Evolutionary conservation across 805 yeast genomes (phyloP), one percentile per base, ranked within the genome.

Genomic region (Candida parachauliodes): DNA sequence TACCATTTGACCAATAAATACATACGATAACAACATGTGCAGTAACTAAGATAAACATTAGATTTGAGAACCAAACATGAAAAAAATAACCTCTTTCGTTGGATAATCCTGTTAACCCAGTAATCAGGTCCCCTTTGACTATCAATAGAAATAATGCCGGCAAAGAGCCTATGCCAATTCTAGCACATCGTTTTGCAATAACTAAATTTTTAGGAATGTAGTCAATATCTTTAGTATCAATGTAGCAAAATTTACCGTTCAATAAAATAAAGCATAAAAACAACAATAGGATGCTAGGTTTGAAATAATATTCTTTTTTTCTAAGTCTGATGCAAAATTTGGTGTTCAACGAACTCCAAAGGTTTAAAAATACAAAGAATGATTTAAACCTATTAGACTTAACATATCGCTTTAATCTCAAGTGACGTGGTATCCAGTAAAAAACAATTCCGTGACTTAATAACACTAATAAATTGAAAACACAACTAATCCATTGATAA

Each of bases 1-100:
- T 38, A 39, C 68, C 63, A 12, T 31, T 21, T n/a, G 68, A 41
- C 77, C 77, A 72, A 46, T 72, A 70, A 12, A 47, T 41, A 12
- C 55, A 42, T 2, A 61, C 43, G 15, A 68, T 36, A n/a, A 45
- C 46, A 34, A 64, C 43, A 46, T 72, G 78, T 5, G 60, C 43
- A 2, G 60, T 53, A 9, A 62, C 51, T 54, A 63, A 46, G 6
- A 50, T 16, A 53, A 65, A 70, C 50, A 69, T 55, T 8, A 55
- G 45, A 26, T 75, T 51, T 16, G 74, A 69, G 20, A 70, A 44
- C 76, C 76, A 70, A 25, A 62, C 60, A 43, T 72, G 78, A 22
- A 70, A 48, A 15, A 66, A 53, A 2, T 51, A 51, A 2, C 67
- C 38, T 37, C 68, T 54, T 41, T 71, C 76, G 36, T 54, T 62